phyloP scores from a whole-genome alignment of 2,329 filamentous ascomycete genomes.

The Neocucurbitaria cava region DNA sequence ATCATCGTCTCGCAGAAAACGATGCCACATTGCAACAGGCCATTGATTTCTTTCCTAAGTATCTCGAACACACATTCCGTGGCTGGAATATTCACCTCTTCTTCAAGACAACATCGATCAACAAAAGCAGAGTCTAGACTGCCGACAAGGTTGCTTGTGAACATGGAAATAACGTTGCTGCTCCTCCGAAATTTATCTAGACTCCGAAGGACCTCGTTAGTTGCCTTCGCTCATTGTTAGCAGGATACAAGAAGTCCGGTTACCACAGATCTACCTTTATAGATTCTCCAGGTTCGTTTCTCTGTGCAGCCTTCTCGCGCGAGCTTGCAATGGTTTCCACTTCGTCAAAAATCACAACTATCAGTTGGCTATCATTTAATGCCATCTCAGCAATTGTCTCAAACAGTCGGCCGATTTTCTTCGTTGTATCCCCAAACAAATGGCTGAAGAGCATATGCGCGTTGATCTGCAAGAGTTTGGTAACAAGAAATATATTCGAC shows the following conservation, averaged over 20 bases:
- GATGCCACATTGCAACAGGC: background rate
- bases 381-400: constrained; percentile 46
- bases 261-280: constrained; percentile 44
- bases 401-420: constrained; percentile 54
- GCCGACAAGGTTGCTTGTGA: constrained; percentile 58
- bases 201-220: constrained; percentile 58
- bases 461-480: constrained; percentile 55
- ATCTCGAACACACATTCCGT: constrained; percentile 56
- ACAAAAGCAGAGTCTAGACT: constrained; percentile 58
- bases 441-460: constrained; percentile 55
- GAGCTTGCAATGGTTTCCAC: constrained; percentile 58
- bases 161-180: constrained; percentile 57
- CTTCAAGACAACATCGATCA: constrained; percentile 58
- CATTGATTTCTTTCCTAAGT: constrained; percentile 55
- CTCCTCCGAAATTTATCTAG: constrained; percentile 54
- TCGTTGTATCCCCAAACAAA: constrained; percentile 57
- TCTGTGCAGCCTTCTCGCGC: constrained; percentile 49
- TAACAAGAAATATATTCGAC: constrained; percentile 42
- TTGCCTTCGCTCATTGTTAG: constrained; percentile 40
- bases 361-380: constrained; percentile 50
- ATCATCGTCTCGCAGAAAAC: background rate
- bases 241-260: background rate
- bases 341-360: constrained; percentile 59
- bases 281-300: constrained; percentile 56
- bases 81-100: constrained; percentile 52